These are phyloP conservation scores for Astragalus membranaceus DNA, from an alignment of 306 rosid genomes.

Conservation along the genomic window DNA sequence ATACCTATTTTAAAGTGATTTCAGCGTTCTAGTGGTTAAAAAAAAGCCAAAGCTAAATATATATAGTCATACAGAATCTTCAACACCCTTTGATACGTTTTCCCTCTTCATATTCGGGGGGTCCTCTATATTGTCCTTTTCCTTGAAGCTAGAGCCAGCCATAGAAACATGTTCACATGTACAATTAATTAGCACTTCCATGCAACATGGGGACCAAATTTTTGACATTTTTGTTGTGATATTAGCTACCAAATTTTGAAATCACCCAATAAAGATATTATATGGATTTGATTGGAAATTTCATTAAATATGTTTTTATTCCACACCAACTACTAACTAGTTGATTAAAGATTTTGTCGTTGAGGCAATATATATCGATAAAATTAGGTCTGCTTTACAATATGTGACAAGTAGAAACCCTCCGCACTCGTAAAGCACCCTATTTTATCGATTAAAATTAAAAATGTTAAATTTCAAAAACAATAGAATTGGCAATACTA, in stretches of 20 bases:
- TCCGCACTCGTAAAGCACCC: too few species aligned
- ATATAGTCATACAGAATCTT: background rate
- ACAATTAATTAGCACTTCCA: background rate
- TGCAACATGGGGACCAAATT: background rate
- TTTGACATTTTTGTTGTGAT: background rate
- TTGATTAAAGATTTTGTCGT: too few species aligned
- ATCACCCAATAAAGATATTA: background rate
- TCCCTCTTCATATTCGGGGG: background rate
- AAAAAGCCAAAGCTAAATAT: too few species aligned
- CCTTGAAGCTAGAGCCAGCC: background rate
- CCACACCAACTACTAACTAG: too few species aligned
- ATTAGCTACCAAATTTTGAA: background rate
- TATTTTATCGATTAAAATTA: too few species aligned
- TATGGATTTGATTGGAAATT: background rate
- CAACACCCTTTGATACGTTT: background rate
- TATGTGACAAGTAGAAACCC: too few species aligned
- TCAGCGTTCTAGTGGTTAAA: too few species aligned
- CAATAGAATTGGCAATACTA: too few species aligned
- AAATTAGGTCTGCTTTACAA: too few species aligned
- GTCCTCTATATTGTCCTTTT: background rate
- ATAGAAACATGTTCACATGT: background rate
- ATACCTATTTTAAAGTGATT: too few species aligned
- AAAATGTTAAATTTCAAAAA: too few species aligned
- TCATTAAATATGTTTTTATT: background rate
- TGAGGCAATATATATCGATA: too few species aligned